Evolutionary conservation across 2,329 filamentous ascomycete genomes (phyloP).

Genomic region (Hypomyces perniciosus): DNA sequence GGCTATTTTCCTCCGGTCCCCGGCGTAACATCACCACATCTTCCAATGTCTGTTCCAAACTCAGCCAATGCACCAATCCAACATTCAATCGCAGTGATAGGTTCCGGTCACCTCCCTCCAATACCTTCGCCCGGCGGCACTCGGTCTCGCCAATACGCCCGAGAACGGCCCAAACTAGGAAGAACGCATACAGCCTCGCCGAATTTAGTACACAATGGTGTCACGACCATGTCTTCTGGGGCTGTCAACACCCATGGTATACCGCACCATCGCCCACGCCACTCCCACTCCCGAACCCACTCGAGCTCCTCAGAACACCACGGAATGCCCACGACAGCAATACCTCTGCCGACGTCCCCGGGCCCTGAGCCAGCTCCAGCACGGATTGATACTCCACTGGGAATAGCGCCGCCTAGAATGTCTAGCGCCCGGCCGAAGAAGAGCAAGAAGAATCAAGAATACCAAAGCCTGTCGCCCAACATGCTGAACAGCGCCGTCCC

Average conservation of each 20-base stretch:
- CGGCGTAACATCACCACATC: constrained; percentile 35
- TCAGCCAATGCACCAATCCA: constrained; percentile 29
- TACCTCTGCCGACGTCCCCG: constrained; percentile 46
- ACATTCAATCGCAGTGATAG: constrained; percentile 73
- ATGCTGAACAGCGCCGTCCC: constrained; percentile 78
- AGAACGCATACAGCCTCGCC: constrained; percentile 79
- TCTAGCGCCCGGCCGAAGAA: constrained; percentile 43
- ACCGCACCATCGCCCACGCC: constrained; percentile 31
- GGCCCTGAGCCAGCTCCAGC: constrained; percentile 39
- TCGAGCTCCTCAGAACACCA: constrained; percentile 51
- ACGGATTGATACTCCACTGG: constrained; percentile 49
- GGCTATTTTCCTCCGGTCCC: constrained; percentile 78
- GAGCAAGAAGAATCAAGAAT: constrained; percentile 45
- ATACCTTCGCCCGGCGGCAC: constrained; percentile 77
- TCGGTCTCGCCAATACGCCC: constrained; percentile 38
- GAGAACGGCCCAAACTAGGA: constrained; percentile 54
- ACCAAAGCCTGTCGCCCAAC: constrained; percentile 49
- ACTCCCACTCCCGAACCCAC: constrained; percentile 51
- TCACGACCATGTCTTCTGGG: constrained; percentile 33
- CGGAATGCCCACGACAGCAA: constrained; percentile 40
- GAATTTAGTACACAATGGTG: constrained; percentile 47
- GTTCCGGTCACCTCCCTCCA: constrained; percentile 71
- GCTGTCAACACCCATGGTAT: constrained; percentile 29
- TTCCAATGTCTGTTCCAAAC: constrained; percentile 34
- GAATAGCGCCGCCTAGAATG: constrained; percentile 43